Evolutionary conservation across 139 green algal species (phyloP).

Genomic region (Tetradesmus obliquus): DNA sequence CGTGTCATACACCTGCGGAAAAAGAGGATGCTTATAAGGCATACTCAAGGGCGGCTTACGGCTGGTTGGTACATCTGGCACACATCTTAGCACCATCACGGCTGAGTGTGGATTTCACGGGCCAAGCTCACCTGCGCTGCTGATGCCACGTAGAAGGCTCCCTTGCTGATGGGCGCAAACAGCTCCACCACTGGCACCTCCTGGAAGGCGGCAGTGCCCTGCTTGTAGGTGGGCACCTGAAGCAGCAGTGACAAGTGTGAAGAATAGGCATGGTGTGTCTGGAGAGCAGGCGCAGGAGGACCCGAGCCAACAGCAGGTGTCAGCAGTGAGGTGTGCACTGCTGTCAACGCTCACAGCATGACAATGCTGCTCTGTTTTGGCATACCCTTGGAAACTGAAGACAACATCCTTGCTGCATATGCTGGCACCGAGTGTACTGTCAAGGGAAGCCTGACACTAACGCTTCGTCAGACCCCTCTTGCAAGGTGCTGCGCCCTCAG

Average conservation of each 20-base stretch:
- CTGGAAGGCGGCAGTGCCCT: neutral
- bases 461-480: no score
- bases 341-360: neutral
- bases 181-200: slow-evolving; percentile 7
- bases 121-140: neutral
- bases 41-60: no score
- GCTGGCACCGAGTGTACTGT: no score
- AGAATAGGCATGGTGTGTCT: neutral
- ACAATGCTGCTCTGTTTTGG: neutral
- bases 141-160: neutral
- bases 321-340: neutral
- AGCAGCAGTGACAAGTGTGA: neutral
- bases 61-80: no score
- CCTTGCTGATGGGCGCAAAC: neutral
- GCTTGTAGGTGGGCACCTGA: neutral
- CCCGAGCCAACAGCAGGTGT: neutral
- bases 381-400: no score
- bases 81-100: no score
- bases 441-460: no score
- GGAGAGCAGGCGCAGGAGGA: neutral
- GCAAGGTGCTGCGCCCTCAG: no score
- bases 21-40: neutral
- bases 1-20: neutral
- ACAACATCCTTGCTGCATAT: no score
- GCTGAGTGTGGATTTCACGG: no score